Evolutionary conservation across 1,284 basidiomycete species (phyloP).

Genomic region (Schizophyllum commune): DNA sequence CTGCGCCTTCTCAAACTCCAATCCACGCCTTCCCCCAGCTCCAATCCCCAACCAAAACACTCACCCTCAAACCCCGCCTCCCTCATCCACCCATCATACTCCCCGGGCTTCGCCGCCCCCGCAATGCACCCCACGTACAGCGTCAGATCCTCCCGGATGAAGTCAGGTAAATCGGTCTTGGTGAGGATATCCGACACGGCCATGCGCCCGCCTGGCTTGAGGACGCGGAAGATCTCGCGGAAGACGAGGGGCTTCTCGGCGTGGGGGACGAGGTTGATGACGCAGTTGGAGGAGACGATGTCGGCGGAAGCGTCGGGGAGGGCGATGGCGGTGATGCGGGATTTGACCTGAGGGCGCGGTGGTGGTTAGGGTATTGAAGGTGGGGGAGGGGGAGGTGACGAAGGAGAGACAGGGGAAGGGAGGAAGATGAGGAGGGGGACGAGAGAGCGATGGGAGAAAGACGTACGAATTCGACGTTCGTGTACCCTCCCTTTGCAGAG

Average conservation of each 20-base stretch:
- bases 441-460: not conserved
- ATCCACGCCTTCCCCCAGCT: too few species aligned
- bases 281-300: constrained; percentile 48
- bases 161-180: constrained; percentile 30
- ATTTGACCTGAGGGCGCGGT: not conserved
- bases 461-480: constrained; percentile 15
- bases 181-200: constrained; percentile 37
- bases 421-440: not conserved
- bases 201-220: constrained; percentile 44
- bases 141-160: constrained; percentile 30
- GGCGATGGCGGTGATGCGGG: not conserved
- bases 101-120: constrained; percentile 29
- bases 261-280: constrained; percentile 39
- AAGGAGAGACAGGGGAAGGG: not conserved
- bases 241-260: constrained; percentile 32
- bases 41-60: not conserved
- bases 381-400: not conserved
- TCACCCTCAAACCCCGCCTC: constrained; percentile 35
- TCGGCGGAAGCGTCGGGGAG: constrained; percentile 29
- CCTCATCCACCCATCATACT: constrained; percentile 28
- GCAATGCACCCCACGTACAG: constrained; percentile 37
- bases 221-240: constrained; percentile 35
- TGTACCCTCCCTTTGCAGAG: not conserved
- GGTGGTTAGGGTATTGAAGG: not conserved
- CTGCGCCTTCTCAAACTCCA: too few species aligned